These are phyloP conservation scores for Fusarium burgessii DNA, from an alignment of 2,329 filamentous ascomycete species.

Conservation along the genomic window DNA sequence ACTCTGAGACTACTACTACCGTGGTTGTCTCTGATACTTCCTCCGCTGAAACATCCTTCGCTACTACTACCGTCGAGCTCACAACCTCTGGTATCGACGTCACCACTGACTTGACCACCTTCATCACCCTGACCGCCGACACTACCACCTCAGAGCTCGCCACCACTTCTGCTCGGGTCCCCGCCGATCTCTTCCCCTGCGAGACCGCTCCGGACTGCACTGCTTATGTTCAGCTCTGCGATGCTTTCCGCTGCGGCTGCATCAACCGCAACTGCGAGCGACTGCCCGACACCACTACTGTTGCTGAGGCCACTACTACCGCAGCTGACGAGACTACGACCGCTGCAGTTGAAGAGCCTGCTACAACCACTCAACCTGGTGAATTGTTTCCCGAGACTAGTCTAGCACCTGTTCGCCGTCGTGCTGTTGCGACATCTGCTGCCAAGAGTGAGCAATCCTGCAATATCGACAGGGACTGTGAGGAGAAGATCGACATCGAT, in stretches of 20 bases:
- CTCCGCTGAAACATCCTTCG: not conserved
- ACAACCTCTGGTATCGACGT: not conserved
- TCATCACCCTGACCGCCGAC: not conserved
- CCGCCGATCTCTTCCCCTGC: constrained; percentile 14
- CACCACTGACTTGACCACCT: constrained; percentile 4
- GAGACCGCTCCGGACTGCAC: not conserved
- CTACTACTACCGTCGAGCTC: not conserved
- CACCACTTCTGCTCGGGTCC: not conserved
- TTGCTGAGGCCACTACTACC: not conserved
- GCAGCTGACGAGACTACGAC: not conserved
- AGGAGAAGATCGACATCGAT: not conserved
- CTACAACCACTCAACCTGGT: not conserved
- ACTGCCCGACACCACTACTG: not conserved
- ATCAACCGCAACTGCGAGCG: not conserved
- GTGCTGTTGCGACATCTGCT: not conserved
- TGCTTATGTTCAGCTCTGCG: not conserved
- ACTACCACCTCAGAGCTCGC: not conserved
- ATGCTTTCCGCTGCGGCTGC: constrained; percentile 5
- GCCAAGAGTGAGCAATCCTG: not conserved
- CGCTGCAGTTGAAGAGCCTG: not conserved
- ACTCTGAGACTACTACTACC: not conserved
- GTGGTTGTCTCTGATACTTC: not conserved
- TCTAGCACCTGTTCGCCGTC: not conserved
- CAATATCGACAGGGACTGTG: not conserved
- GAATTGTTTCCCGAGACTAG: not conserved